Percentiles rank a stretch among this genome's conserved stretches.
Conservation (phyloP, 192 early-diverging fungal species). For the Gonapodya prolifera region DNA sequence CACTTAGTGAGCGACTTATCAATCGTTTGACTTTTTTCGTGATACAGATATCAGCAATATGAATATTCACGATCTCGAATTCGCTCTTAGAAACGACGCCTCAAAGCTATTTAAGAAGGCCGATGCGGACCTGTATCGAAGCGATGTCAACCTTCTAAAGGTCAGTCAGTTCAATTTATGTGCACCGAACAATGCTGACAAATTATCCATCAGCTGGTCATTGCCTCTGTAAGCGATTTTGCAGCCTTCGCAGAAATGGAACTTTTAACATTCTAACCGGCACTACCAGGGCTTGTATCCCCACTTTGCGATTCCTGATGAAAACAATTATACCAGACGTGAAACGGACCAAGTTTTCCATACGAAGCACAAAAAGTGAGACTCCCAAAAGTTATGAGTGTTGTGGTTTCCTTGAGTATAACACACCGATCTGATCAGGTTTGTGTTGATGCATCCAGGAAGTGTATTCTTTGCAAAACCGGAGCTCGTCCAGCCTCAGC, state of each 20-base stretch:
- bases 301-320: constrained; percentile 48
- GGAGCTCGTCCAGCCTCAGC: constrained; percentile 34
- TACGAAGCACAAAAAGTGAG: constrained; percentile 38
- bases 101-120: constrained; percentile 21
- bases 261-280: too few species aligned
- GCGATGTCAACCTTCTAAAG: constrained; percentile 18
- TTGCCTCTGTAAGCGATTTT: too few species aligned
- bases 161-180: constrained; percentile 45
- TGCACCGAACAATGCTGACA: too few species aligned
- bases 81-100: constrained; percentile 38
- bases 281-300: constrained; percentile 54
- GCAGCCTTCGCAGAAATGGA: too few species aligned
- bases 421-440: too few species aligned
- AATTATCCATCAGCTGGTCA: too few species aligned
- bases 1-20: neutral
- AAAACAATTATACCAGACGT: constrained; percentile 39
- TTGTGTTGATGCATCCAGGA: constrained; percentile 47
- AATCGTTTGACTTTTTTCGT: too few species aligned
- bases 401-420: too few species aligned
- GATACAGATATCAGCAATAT: constrained; percentile 17
- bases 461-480: constrained; percentile 42
- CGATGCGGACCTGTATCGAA: constrained; percentile 18
- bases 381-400: too few species aligned
- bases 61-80: constrained; percentile 46
- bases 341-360: constrained; percentile 43